These are phyloP conservation scores for Arxiozyma bovina DNA, from an alignment of 1,139 yeast species.

Conservation along the genomic window DNA sequence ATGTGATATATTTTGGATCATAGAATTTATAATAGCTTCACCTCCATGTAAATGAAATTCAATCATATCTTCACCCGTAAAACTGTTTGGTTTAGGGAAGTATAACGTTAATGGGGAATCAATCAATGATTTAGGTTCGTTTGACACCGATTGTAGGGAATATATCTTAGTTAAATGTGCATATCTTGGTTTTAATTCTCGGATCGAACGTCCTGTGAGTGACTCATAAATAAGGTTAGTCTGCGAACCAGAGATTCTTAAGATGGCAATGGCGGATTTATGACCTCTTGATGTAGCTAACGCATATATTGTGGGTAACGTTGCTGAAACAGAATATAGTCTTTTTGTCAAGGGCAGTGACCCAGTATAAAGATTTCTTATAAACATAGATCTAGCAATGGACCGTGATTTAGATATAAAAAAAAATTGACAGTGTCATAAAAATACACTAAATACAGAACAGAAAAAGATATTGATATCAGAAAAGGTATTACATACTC, in stretches of 20 bases:
- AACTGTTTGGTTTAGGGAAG: slow-evolving; percentile 71
- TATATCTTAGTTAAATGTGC: slow-evolving; percentile 52
- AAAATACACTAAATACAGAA: neutral
- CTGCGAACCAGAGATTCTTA: slow-evolving; percentile 72
- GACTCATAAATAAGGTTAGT: slow-evolving; percentile 34
- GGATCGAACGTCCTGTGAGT: slow-evolving; percentile 36
- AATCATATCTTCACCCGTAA: slow-evolving; percentile 84
- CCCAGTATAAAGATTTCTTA: too few relatives aligned
- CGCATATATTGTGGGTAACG: slow-evolving; percentile 68
- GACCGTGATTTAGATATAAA: neutral
- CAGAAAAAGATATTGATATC: neutral
- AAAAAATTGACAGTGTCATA: neutral
- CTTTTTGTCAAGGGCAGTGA: neutral
- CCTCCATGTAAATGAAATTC: slow-evolving; percentile 95
- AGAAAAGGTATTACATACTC: neutral
- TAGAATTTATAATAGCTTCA: slow-evolving; percentile 66
- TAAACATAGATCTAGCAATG: too few relatives aligned
- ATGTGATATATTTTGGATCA: slow-evolving; percentile 51
- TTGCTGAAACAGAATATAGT: neutral
- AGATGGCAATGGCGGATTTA: slow-evolving; percentile 78
- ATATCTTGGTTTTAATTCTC: slow-evolving; percentile 41
- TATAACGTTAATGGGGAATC: slow-evolving; percentile 71
- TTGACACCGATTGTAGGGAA: slow-evolving; percentile 29
- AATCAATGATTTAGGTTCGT: slow-evolving; percentile 33
- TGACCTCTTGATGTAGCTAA: slow-evolving; percentile 69